These are phyloP conservation scores for Rhynchospora tenuis DNA, from an alignment of 176 grass and related monocot genomes.

Conservation along the genomic window DNA sequence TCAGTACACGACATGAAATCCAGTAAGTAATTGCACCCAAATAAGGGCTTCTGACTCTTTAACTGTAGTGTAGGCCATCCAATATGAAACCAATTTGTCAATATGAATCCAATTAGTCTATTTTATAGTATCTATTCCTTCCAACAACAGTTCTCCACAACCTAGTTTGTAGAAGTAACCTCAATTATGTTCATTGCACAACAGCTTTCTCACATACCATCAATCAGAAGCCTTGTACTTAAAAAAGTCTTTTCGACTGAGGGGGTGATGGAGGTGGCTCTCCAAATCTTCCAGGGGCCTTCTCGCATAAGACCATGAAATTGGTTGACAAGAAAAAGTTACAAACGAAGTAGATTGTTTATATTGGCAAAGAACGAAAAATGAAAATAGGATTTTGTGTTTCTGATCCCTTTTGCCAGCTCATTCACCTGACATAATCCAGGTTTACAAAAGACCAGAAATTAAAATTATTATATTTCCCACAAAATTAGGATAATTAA, in stretches of 20 bases:
- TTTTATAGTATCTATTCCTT: not conserved
- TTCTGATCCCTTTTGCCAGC: constrained; percentile 82
- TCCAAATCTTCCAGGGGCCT: constrained; percentile 58
- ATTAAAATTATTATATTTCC: not conserved
- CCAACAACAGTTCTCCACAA: not conserved
- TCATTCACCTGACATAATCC: constrained; percentile 57
- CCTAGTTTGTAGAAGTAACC: not conserved
- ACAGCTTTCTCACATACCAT: constrained; percentile 15
- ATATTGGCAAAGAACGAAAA: not conserved
- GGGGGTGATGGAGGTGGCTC: constrained; percentile 75
- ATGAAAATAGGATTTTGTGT: constrained; percentile 63
- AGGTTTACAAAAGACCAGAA: constrained; percentile 7
- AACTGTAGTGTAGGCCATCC: not conserved
- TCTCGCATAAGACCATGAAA: constrained; percentile 33
- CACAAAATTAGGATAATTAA: not conserved
- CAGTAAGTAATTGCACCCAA: no score
- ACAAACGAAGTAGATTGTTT: not conserved
- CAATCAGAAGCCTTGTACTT: constrained; percentile 83
- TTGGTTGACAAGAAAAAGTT: not conserved
- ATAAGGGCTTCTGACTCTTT: no score
- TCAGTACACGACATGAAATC: no score
- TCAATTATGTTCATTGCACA: no score
- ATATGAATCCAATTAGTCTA: not conserved
- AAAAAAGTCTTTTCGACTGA: constrained; percentile 74
- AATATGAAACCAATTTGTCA: not conserved